These are phyloP conservation scores for Dryas octopetala DNA, from an alignment of 306 rosid genomes.

Conservation along the genomic window DNA sequence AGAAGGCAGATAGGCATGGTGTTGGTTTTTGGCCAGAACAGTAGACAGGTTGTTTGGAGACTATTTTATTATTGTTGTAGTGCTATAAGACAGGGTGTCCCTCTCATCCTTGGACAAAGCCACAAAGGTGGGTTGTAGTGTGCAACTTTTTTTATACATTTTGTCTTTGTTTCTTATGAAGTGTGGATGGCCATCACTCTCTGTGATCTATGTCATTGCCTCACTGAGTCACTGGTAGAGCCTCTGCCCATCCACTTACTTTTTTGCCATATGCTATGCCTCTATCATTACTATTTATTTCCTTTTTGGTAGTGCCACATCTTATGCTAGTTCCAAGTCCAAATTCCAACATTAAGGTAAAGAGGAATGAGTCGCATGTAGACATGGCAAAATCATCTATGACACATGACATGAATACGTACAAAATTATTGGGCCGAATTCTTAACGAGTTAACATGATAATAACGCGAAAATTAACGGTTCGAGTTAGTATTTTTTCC, in stretches of 20 bases:
- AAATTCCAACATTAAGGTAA: too few relatives aligned
- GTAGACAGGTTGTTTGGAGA: neutral
- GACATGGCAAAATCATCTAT: too few relatives aligned
- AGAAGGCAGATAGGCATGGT: too few relatives aligned
- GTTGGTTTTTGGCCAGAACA: neutral
- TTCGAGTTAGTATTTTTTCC: too few relatives aligned
- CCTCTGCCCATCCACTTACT: neutral
- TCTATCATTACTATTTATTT: neutral
- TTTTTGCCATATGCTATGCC: neutral
- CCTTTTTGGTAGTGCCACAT: neutral
- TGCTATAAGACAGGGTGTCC: slow-evolving; percentile 10
- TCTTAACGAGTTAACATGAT: too few relatives aligned
- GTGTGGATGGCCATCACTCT: too few relatives aligned
- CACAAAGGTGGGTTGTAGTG: neutral
- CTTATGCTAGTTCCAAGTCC: neutral
- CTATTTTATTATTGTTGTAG: neutral
- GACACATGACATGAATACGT: too few relatives aligned
- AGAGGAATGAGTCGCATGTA: neutral
- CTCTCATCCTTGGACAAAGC: neutral
- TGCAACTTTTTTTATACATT: too few relatives aligned
- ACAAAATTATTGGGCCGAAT: too few relatives aligned
- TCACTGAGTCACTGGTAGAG: neutral
- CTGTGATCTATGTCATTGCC: neutral
- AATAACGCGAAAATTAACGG: too few relatives aligned
- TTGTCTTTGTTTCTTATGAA: too few relatives aligned